phyloP scores from a whole-genome alignment of 2,329 filamentous ascomycete genomes.

The Colletotrichum viniferum region DNA sequence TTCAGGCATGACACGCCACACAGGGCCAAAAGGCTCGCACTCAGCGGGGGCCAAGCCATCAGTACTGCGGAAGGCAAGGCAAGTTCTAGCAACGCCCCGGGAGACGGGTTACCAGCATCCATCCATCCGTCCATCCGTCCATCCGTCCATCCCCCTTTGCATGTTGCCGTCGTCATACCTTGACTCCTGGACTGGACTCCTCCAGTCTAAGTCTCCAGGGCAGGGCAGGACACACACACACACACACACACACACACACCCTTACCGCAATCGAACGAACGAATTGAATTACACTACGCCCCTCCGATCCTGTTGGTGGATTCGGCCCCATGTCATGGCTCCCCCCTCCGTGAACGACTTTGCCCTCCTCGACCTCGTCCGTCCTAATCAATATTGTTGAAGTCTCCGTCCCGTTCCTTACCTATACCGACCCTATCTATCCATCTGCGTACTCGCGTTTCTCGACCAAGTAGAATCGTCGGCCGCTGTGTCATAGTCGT shows the following conservation, averaged over 20 bases:
- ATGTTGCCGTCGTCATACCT: conserved; percentile 11
- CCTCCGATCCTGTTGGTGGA: background rate
- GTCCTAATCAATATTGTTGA: background rate
- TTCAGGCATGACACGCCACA: background rate
- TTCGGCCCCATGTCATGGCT: background rate
- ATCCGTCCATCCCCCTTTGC: background rate
- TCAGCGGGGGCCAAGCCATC: background rate
- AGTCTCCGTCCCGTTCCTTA: background rate
- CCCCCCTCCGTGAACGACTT: background rate
- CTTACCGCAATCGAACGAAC: background rate
- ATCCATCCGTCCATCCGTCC: background rate
- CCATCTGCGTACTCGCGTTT: background rate
- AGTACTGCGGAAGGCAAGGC: background rate
- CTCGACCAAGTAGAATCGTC: background rate
- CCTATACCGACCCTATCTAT: background rate
- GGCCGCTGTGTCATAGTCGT: background rate
- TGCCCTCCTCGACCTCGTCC: background rate
- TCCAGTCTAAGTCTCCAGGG: background rate
- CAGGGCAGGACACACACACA: background rate
- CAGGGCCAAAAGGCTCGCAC: background rate
- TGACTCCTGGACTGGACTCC: background rate
- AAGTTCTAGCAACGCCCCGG: background rate
- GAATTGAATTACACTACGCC: conserved; percentile 7
- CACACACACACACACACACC: too few species aligned
- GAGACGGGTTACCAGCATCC: conserved; percentile 2